Conservation (phyloP, 164 flowering plant genomes). For the Amborella trichopoda region DNA sequence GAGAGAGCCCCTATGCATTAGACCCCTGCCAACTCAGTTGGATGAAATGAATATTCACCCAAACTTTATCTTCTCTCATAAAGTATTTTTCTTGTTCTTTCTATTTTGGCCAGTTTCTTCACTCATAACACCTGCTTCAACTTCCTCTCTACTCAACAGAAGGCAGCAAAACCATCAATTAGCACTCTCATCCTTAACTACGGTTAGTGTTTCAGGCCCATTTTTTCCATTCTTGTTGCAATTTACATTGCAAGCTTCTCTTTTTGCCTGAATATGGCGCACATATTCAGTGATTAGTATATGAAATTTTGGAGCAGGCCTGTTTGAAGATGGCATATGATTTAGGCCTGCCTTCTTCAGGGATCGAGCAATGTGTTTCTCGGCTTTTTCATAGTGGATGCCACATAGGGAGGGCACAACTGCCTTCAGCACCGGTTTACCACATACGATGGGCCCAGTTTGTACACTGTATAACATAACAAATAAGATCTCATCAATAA, state of each 20-base stretch:
- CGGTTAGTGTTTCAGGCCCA: slow-evolving; percentile 7
- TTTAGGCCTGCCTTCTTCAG: slow-evolving; percentile 76
- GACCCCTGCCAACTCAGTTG: too few relatives aligned
- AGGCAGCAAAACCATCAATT: slow-evolving; percentile 3
- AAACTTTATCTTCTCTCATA: too few relatives aligned
- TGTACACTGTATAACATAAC: slow-evolving; percentile 26
- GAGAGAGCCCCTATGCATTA: too few relatives aligned
- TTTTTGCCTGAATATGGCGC: slow-evolving; percentile 49
- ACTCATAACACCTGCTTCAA: too few relatives aligned
- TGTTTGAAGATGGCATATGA: slow-evolving; percentile 41
- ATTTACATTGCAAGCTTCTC: too few relatives aligned
- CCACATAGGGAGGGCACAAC: slow-evolving; percentile 48
- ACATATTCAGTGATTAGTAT: slow-evolving; percentile 63
- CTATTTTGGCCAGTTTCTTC: too few relatives aligned
- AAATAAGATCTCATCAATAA: slow-evolving; percentile 1
- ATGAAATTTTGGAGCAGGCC: slow-evolving; percentile 63
- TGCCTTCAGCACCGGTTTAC: slow-evolving; percentile 56
- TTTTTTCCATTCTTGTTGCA: slow-evolving; percentile 17
- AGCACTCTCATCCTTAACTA: slow-evolving; percentile 24
- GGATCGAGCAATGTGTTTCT: slow-evolving; percentile 39
- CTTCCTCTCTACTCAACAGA: too few relatives aligned
- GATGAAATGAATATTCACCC: too few relatives aligned
- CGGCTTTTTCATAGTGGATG: slow-evolving; percentile 46
- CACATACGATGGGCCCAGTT: slow-evolving; percentile 42
- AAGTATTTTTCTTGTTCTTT: too few relatives aligned